Base-by-base conservation (phyloP, 2,329 filamentous ascomycete species). In the Ilyonectria mors-panacis region DNA sequence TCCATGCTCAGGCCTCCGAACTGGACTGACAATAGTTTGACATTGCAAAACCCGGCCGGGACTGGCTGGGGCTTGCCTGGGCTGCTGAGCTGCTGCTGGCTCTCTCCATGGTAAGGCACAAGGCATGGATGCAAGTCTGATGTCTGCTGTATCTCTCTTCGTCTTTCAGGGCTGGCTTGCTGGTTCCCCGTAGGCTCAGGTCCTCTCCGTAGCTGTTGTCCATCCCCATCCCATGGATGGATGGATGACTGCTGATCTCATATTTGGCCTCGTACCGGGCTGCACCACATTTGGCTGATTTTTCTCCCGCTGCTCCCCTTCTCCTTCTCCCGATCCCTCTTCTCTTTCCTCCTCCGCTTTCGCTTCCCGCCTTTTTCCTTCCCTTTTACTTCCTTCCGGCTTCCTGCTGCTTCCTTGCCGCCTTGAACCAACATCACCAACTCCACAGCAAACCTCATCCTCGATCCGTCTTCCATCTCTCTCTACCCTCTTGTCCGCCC, bases 231-330 rank as follows among this genome's bases (percentile, higher is more conserved):
- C 45, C 33, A 47, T 53, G 62, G 60, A 48, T 66, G 70, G 64
- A 65, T 66, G 59, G 61, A 63, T 39, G 61, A 66, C 62, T 71
- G 73, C 67, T 70, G 72, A 75, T 74, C 72, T 73, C 67, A 65
- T 59, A 72, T 73, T 68, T 70, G 60, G 59, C 59, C 45, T 61
- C 67, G 63, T 69, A 59, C 58, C 53, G 59, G 58, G 53, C 66
- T 67, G 58, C 65, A 65, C 59, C 54, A 62, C 47, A 42, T 54
- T 64, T 58, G 26, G 47, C 59, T 55, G 44, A 28, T 13, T 60
- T 55, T 65, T 44, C 35, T 54, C 30, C 61, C 50, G 39, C 42
- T 35, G 57, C 61, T 65, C 51, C 54, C 65, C 54, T 66, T 64
- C 59, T 68, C 59, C 63, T 59, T 70, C 59, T 44, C 68, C 57